Evolutionary conservation across 257 asterid genomes (phyloP), one percentile per base, ranked within the genome.

Genomic region (Primulina eburnea): DNA sequence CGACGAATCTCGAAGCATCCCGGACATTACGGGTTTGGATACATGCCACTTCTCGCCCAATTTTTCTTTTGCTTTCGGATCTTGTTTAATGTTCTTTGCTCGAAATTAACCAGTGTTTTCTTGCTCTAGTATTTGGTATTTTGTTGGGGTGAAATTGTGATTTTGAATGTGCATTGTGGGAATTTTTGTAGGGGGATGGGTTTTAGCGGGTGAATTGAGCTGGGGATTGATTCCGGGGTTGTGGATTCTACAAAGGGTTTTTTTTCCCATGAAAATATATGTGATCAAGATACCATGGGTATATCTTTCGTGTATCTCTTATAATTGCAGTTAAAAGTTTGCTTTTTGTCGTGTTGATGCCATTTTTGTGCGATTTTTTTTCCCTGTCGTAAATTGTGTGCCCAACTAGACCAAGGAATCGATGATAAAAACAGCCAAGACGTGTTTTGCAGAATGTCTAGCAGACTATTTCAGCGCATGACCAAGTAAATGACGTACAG

Each of bases 21-120:
- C 79, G 98, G 83, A 94, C 95, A 62, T 84, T 94, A 76, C 88
- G 97, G 96, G 99, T 94, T 75, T 52, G 89, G 60, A 71, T 60
- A 57, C 70, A 29, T 67, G 10, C 21, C 77, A 28, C 60, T 57
- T 55, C 11, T 66, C 58, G 20, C 56, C 77, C 69, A 34, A 69
- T 77, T 80, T 52, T 67, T 59, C 37, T 10, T 47, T 56, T 0
- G 53, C 70, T 64, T 63, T 68, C 28, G 14, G 62, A 68, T 67
- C 24, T 67, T 28, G n/a, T 4, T 52, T 17, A 2, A 11, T 21
- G 2, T 0, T 26, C 35, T 24, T 60, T 21, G 2, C 9, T n/a
- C 56, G 60, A 37, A 63, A 4, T 12, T 12, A 24, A 40, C 6
- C 34, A 14, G 43, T 3, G 60, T 17, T 47, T 43, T 43, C n/a